Conservation (phyloP, 108 stramenopile species). For the Skeletonema grethae region DNA sequence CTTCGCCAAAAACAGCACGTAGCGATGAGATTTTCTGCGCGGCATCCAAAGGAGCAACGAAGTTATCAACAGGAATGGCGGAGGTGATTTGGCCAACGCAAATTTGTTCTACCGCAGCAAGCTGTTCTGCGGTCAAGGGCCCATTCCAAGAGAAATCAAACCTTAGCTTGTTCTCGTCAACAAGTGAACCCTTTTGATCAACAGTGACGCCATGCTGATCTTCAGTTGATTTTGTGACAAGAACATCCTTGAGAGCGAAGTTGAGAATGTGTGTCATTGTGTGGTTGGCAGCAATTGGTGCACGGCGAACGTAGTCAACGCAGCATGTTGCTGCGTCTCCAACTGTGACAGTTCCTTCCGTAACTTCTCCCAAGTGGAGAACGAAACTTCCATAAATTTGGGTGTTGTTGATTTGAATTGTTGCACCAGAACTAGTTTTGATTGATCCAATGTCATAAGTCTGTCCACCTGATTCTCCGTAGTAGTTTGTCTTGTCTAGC, state of each 20-base stretch:
- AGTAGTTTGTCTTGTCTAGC: constrained; percentile 93
- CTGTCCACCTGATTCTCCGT: constrained; percentile 98
- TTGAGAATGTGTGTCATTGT: constrained; percentile 99
- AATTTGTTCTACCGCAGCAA: constrained; percentile 76
- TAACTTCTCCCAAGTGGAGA: constrained; percentile 87
- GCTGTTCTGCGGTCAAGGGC: constrained; percentile 77
- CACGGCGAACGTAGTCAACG: constrained; percentile 97
- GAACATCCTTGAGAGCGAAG: constrained; percentile 90
- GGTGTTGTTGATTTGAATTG: constrained; percentile 78
- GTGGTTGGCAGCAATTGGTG: constrained; percentile 96
- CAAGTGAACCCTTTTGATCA: constrained; percentile 97
- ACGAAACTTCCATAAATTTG: constrained; percentile 92
- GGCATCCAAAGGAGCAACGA: constrained; percentile 82
- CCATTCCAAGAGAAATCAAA: constrained; percentile 97
- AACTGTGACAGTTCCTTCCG: constrained; percentile 70
- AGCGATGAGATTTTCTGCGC: constrained; percentile 90
- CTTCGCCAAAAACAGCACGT: constrained; percentile 98
- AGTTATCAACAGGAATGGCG: constrained; percentile 76
- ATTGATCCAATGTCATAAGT: constrained; percentile 90
- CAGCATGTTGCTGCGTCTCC: constrained; percentile 80
- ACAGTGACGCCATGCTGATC: constrained; percentile 54
- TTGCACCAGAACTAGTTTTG: constrained; percentile 50
- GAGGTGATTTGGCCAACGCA: constrained; percentile 61
- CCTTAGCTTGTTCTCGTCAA: constrained; percentile 94
- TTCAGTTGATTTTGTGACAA: constrained; percentile 57